Evolutionary conservation across 495 filamentous ascomycete species (phyloP).

Genomic region (Bryoglossum gracile): DNA sequence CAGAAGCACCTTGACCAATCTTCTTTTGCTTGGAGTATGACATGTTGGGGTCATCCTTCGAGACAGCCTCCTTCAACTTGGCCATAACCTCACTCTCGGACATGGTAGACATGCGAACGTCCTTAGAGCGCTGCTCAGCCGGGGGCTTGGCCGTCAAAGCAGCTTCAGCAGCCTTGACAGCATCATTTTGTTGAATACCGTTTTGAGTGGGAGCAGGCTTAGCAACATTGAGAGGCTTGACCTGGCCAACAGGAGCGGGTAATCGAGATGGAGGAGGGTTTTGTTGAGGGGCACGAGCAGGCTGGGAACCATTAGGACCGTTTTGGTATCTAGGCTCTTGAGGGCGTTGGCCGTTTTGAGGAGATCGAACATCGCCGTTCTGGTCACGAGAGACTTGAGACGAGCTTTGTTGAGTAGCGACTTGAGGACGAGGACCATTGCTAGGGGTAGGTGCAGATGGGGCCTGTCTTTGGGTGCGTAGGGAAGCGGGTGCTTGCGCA

Average conservation of each 20-base stretch:
- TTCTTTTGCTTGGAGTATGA: conserved; percentile 99
- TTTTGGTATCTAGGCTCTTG: conserved; percentile 25
- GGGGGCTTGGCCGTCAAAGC: conserved; percentile 69
- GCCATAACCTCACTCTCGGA: conserved; percentile 95
- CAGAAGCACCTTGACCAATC: conserved; percentile 96
- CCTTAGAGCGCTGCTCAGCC: conserved; percentile 68
- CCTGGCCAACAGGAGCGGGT: conserved; percentile 57
- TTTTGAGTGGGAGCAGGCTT: conserved; percentile 57
- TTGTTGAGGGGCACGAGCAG: conserved; percentile 39
- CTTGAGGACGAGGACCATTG: conserved; percentile 25
- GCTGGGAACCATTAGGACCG: conserved; percentile 21
- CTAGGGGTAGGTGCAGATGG: conserved; percentile 40
- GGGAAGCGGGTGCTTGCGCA: conserved; percentile 27
- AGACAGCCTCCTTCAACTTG: conserved; percentile 84
- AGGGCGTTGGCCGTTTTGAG: conserved; percentile 13
- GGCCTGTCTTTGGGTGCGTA: conserved; percentile 48
- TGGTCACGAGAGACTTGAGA: conserved; percentile 19
- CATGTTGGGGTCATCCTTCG: conserved; percentile 81
- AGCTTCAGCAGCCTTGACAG: conserved; percentile 73
- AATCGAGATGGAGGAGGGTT: conserved; percentile 47
- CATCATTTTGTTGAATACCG: conserved; percentile 43
- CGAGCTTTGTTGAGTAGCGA: conserved; percentile 37
- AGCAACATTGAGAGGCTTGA: conserved; percentile 89
- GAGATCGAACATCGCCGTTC: conserved; percentile 10
- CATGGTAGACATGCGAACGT: conserved; percentile 96